Percentiles rank a stretch among this genome's conserved stretches.
Evolutionary conservation across 306 rosid species (phyloP).

Genomic region (Prinsepia uniflora): DNA sequence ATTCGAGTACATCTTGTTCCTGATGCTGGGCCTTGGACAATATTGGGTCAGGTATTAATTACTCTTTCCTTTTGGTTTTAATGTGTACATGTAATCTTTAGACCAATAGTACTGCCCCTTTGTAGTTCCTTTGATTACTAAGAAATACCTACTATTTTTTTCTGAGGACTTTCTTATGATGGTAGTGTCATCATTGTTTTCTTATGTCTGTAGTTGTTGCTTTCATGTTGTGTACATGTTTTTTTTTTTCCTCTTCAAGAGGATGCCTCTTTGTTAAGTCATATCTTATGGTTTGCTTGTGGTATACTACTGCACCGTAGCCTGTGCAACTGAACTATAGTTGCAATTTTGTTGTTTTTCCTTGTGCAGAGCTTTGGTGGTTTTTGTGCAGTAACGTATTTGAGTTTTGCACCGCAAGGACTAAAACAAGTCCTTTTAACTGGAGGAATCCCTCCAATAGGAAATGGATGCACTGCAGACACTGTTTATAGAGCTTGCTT

Average conservation of each 20-base stretch:
- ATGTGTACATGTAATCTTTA: constrained; percentile 21
- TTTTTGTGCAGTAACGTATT: constrained; percentile 86
- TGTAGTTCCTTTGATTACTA: background rate
- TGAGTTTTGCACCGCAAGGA: constrained; percentile 91
- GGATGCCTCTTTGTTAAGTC: constrained; percentile 8
- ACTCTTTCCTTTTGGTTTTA: constrained; percentile 19
- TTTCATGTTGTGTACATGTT: background rate
- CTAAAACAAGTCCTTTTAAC: constrained; percentile 78
- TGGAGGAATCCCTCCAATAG: constrained; percentile 93
- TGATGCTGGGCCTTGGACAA: constrained; percentile 78
- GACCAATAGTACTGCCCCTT: background rate
- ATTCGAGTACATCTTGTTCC: constrained; percentile 79
- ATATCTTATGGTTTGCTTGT: constrained; percentile 14
- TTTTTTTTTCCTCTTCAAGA: background rate
- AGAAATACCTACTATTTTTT: constrained; percentile 7
- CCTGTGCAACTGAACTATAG: constrained; percentile 20
- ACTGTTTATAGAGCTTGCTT: constrained; percentile 66
- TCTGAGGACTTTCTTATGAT: background rate
- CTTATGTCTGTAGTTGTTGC: constrained; percentile 3
- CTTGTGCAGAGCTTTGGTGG: constrained; percentile 82
- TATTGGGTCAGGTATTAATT: constrained; percentile 84
- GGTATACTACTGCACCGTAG: constrained; percentile 1
- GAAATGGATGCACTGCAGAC: constrained; percentile 73
- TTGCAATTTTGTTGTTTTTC: constrained; percentile 25
- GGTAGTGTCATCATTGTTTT: background rate